These are phyloP conservation scores for Ceratopteris richardii DNA, from an alignment of 75 land plant species.

Conservation along the genomic window DNA sequence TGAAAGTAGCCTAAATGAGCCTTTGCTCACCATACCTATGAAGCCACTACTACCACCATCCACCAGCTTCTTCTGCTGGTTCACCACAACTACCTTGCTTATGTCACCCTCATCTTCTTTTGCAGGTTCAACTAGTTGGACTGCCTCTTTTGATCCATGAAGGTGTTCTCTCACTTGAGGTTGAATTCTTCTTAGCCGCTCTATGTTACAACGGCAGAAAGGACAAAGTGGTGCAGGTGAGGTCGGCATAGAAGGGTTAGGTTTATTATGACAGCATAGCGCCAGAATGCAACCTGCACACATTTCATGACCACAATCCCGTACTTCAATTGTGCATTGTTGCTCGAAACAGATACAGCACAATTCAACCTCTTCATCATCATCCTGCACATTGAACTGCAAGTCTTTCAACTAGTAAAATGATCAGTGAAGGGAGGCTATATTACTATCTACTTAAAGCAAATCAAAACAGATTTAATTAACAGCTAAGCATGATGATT, in stretches of 20 bases:
- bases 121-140: not conserved
- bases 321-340: slow-evolving; percentile 69
- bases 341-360: slow-evolving; percentile 93
- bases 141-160: not conserved
- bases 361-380: slow-evolving; percentile 40
- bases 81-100: not conserved
- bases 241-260: slow-evolving; percentile 44
- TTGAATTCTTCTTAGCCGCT: slow-evolving; percentile 32
- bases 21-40: slow-evolving; percentile 4
- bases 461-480: too few relatives aligned
- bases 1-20: slow-evolving; percentile 2
- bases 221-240: slow-evolving; percentile 59
- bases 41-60: not conserved
- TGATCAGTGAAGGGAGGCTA: too few relatives aligned
- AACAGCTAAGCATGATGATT: too few relatives aligned
- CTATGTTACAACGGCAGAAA: slow-evolving; percentile 73
- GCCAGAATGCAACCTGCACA: slow-evolving; percentile 81
- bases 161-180: not conserved
- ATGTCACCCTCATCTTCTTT: slow-evolving; percentile 7
- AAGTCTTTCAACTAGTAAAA: too few relatives aligned
- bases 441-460: too few relatives aligned
- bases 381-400: not conserved
- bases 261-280: slow-evolving; percentile 83
- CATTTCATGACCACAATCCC: slow-evolving; percentile 85
- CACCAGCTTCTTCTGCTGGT: not conserved